A percentile compares a stretch with the other conserved stretches of the same genome.
These are phyloP conservation scores for Penicillium roqueforti DNA, from an alignment of 495 filamentous ascomycete species.

Conservation along the genomic window DNA sequence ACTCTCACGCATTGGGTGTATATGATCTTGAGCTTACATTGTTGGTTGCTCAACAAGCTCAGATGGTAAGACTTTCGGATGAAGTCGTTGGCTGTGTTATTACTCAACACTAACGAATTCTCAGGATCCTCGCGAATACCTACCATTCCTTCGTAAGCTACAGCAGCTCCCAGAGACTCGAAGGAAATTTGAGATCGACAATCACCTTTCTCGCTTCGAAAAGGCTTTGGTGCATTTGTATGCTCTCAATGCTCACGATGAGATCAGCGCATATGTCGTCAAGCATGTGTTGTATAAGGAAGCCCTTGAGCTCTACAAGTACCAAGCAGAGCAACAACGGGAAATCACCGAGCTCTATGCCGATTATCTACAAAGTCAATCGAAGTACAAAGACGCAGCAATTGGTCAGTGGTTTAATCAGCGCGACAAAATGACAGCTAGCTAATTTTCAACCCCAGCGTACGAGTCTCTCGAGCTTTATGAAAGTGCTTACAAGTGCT, in stretches of 20 bases:
- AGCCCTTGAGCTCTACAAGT: conserved; percentile 79
- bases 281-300: conserved; percentile 75
- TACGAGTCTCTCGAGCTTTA: conserved; percentile 83
- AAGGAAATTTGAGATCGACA: conserved; percentile 79
- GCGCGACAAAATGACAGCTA: neutral
- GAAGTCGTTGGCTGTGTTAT: neutral
- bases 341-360: conserved; percentile 74
- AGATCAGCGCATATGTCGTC: conserved; percentile 66
- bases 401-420: conserved; percentile 42
- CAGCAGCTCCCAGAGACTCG: conserved; percentile 66
- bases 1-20: conserved; percentile 81
- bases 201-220: conserved; percentile 66
- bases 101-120: neutral
- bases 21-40: conserved; percentile 89
- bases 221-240: conserved; percentile 80
- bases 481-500: conserved; percentile 67
- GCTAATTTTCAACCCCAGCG: conserved; percentile 40
- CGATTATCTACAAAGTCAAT: conserved; percentile 65
- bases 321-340: conserved; percentile 58
- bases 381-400: conserved; percentile 78
- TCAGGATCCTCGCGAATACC: conserved; percentile 85
- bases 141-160: conserved; percentile 85
- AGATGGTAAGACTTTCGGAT: conserved; percentile 52
- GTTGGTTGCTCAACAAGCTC: conserved; percentile 89
- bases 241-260: conserved; percentile 62